Conservation (phyloP, 805 yeast genomes). For the Candida insectalens region DNA sequence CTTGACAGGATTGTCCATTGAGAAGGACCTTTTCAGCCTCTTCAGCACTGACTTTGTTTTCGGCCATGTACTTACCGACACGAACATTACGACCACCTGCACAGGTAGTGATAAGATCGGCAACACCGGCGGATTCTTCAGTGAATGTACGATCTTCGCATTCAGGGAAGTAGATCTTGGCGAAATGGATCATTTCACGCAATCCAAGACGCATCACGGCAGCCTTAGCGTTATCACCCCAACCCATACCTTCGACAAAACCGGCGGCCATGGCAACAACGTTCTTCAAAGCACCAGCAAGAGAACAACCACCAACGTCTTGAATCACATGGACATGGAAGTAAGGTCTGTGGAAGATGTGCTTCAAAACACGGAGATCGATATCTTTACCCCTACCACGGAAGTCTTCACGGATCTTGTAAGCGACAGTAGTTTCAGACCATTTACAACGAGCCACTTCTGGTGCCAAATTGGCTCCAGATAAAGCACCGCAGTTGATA, state of each 20-base stretch:
- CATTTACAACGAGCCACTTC: slow-evolving; percentile 93
- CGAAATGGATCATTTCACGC: slow-evolving; percentile 82
- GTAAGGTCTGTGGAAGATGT: slow-evolving; percentile 92
- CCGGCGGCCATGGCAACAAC: slow-evolving; percentile 96
- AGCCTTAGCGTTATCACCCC: slow-evolving; percentile 99
- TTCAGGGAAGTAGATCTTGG: slow-evolving; percentile 69
- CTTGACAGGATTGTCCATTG: slow-evolving; percentile 97
- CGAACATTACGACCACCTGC: slow-evolving; percentile 95
- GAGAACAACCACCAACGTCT: slow-evolving; percentile 93
- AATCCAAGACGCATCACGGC: slow-evolving; percentile 96
- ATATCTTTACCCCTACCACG: slow-evolving; percentile 60
- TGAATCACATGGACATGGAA: slow-evolving; percentile 91
- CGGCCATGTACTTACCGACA: slow-evolving; percentile 81
- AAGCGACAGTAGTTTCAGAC: slow-evolving; percentile 98
- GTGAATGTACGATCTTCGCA: slow-evolving; percentile 75
- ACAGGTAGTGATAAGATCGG: slow-evolving; percentile 95
- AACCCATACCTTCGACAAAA: slow-evolving; percentile 92
- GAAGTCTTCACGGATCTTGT: slow-evolving; percentile 63
- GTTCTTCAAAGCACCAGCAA: slow-evolving; percentile 96
- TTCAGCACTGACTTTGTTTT: slow-evolving; percentile 63
- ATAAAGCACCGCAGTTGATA: slow-evolving; percentile 88
- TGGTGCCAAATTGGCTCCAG: slow-evolving; percentile 96
- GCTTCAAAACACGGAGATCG: slow-evolving; percentile 62
- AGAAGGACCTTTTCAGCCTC: slow-evolving; percentile 79
- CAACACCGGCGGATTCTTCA: slow-evolving; percentile 94